phyloP scores from a whole-genome alignment of 345 rosid genomes.

The Eucalyptus tenuipes region DNA sequence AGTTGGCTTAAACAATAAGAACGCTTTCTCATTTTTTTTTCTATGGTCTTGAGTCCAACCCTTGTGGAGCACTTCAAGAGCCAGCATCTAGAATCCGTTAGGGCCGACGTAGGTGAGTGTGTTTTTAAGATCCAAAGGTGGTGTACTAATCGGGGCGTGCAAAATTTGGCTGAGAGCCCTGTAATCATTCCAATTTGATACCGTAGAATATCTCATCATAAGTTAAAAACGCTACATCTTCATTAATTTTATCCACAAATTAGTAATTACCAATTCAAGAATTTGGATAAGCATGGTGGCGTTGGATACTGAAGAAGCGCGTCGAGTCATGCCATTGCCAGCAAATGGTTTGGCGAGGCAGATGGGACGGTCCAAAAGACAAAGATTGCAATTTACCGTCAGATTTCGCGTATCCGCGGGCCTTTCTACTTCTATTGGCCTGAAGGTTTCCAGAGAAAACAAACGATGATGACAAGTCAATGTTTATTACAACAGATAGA shows the following conservation, averaged over 20 bases:
- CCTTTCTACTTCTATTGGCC: background rate
- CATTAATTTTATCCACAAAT: background rate
- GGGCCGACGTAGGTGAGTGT: background rate
- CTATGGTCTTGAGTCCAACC: background rate
- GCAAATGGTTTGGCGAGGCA: background rate
- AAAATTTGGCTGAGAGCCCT: background rate
- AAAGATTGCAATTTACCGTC: background rate
- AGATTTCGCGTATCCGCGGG: background rate
- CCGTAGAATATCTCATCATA: background rate
- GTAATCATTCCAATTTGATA: background rate
- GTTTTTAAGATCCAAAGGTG: background rate
- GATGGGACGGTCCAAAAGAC: background rate
- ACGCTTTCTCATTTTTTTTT: background rate
- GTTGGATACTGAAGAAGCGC: background rate
- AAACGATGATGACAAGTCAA: background rate
- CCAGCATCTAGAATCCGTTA: no score
- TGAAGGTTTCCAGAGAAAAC: background rate
- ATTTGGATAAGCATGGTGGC: background rate
- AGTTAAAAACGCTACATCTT: background rate
- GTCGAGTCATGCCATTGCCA: background rate
- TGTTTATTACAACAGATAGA: background rate
- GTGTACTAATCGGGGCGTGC: rapidly evolving
- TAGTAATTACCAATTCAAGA: background rate
- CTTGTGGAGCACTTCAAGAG: background rate
- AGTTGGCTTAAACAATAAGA: background rate